Conservation (phyloP, 805 yeast species). For the Candida railenensis region DNA sequence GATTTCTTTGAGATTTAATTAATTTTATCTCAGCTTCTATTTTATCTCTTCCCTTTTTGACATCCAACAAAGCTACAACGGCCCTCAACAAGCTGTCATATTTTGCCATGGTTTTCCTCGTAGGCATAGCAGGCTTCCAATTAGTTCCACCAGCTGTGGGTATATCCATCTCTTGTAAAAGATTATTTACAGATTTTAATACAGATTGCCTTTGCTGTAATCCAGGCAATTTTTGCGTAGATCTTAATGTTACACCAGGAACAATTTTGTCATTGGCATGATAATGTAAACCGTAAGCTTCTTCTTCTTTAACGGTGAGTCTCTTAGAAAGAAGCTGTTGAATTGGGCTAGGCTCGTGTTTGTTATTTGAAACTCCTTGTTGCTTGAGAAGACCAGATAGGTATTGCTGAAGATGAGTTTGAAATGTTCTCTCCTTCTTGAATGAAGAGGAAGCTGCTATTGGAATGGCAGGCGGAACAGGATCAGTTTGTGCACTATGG, state of each 20-base stretch:
- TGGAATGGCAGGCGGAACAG: conserved; percentile 59
- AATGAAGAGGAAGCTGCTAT: conserved; percentile 54
- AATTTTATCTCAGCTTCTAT: conserved; percentile 68
- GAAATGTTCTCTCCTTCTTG: conserved; percentile 40
- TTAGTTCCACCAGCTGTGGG: conserved; percentile 54
- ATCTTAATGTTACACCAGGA: conserved; percentile 82
- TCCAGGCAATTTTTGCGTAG: conserved; percentile 50
- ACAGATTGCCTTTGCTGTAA: conserved; percentile 63
- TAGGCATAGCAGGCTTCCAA: conserved; percentile 82
- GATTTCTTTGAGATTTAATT: conserved; percentile 41
- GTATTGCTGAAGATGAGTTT: conserved; percentile 46
- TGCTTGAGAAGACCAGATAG: conserved; percentile 36
- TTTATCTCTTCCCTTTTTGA: conserved; percentile 85
- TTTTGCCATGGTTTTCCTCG: conserved; percentile 70
- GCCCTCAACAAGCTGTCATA: conserved; percentile 74
- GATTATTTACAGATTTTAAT: conserved; percentile 68
- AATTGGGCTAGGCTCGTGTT: conserved; percentile 37
- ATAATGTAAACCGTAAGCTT: conserved; percentile 76
- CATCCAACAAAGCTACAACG: conserved; percentile 71
- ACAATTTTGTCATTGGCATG: conserved; percentile 67
- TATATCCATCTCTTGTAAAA: conserved; percentile 75
- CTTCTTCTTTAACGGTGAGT: conserved; percentile 75
- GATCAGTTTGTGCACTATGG: conserved; percentile 25
- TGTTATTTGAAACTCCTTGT: conserved; percentile 20
- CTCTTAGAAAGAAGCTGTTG: conserved; percentile 50